A percentile compares a stretch with the other conserved stretches of the same genome.
phyloP scores from a whole-genome alignment of 2,329 filamentous ascomycete genomes.

The Arthroderma sp. region DNA sequence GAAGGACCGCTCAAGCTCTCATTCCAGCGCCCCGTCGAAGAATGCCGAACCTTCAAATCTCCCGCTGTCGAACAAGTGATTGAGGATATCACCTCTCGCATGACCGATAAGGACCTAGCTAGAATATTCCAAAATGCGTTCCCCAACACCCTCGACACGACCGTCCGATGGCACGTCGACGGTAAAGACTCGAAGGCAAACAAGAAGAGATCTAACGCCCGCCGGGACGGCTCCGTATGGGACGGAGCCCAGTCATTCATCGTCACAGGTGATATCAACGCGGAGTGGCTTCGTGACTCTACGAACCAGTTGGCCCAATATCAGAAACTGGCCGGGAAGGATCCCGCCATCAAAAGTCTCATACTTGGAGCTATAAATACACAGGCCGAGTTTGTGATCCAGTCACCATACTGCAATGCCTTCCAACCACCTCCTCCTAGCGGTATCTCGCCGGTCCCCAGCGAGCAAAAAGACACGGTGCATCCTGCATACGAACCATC shows the following conservation, averaged over 20 bases:
- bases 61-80: constrained; percentile 81
- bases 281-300: constrained; percentile 83
- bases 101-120: constrained; percentile 77
- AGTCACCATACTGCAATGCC: constrained; percentile 93
- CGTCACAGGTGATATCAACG: constrained; percentile 85
- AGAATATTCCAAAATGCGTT: constrained; percentile 92
- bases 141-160: constrained; percentile 82
- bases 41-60: constrained; percentile 83
- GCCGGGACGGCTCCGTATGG: constrained; percentile 45
- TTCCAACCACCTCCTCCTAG: constrained; percentile 90
- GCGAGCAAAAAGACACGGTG: constrained; percentile 71
- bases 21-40: constrained; percentile 66
- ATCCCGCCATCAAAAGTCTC: constrained; percentile 61
- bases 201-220: constrained; percentile 33
- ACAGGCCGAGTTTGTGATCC: constrained; percentile 86
- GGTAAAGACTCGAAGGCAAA: constrained; percentile 36
- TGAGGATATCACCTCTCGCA: constrained; percentile 60
- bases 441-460: constrained; percentile 55
- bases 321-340: constrained; percentile 68
- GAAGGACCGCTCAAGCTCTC: constrained; percentile 66
- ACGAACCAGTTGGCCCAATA: constrained; percentile 91
- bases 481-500: constrained; percentile 75
- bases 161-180: constrained; percentile 72
- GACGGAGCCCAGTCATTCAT: constrained; percentile 80
- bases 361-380: constrained; percentile 93